phyloP scores from a whole-genome alignment of 768 basidiomycete species.

The Ramaria sp. region DNA sequence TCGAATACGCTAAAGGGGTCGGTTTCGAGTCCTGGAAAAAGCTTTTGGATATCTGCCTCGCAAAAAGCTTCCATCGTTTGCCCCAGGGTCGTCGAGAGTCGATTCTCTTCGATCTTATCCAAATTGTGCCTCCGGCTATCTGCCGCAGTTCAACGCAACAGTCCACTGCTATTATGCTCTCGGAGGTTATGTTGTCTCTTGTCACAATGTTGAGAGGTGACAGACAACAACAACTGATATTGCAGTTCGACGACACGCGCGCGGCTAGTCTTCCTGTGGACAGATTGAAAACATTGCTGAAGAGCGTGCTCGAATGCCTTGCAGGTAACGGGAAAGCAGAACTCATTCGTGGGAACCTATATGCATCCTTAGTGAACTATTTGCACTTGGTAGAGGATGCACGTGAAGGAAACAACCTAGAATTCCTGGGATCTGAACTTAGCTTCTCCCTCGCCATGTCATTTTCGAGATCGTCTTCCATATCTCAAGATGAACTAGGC shows the following conservation, averaged over 20 bases:
- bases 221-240: constrained; percentile 53
- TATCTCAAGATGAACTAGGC: constrained; percentile 14
- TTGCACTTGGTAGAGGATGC: constrained; percentile 51
- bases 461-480: constrained; percentile 14
- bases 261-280: constrained; percentile 71
- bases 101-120: constrained; percentile 83
- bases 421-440: constrained; percentile 11
- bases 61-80: constrained; percentile 77
- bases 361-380: constrained; percentile 84
- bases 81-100: constrained; percentile 77
- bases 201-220: constrained; percentile 88
- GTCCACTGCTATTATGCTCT: constrained; percentile 69
- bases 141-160: constrained; percentile 56
- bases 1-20: constrained; percentile 55
- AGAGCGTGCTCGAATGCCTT: constrained; percentile 64
- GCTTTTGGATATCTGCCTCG: constrained; percentile 73
- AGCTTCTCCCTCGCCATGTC: constrained; percentile 12
- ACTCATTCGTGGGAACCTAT: constrained; percentile 88
- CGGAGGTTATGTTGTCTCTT: constrained; percentile 69
- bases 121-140: constrained; percentile 64
- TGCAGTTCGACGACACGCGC: constrained; percentile 54
- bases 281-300: constrained; percentile 63
- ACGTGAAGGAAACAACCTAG: not conserved
- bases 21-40: constrained; percentile 81
- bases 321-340: constrained; percentile 70